These are phyloP conservation scores for Lachnellula hyalina DNA, from an alignment of 2,329 filamentous ascomycete species.

Conservation along the genomic window DNA sequence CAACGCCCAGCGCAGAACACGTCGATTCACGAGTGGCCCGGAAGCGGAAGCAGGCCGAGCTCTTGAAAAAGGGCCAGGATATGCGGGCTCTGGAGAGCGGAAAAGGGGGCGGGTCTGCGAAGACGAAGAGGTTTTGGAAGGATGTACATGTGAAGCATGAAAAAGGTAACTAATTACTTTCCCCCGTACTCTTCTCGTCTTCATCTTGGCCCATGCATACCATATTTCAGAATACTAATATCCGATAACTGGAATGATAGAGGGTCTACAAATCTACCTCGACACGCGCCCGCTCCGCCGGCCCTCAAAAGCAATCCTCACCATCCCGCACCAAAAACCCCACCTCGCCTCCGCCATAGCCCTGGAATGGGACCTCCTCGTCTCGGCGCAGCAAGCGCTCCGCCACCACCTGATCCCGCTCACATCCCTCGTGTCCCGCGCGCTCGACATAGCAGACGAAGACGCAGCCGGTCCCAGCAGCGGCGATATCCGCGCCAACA, in stretches of 20 bases:
- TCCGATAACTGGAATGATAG: conserved; percentile 9
- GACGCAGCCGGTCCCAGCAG: conserved; percentile 40
- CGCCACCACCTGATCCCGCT: conserved; percentile 85
- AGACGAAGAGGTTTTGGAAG: conserved; percentile 80
- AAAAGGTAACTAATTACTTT: conserved; percentile 46
- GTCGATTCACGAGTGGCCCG: conserved; percentile 41
- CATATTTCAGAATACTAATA: background rate
- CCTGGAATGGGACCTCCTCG: conserved; percentile 86
- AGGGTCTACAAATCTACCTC: conserved; percentile 56
- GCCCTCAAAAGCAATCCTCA: conserved; percentile 66
- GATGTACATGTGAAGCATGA: conserved; percentile 67
- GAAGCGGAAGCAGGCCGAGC: conserved; percentile 48
- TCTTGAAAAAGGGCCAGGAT: conserved; percentile 48
- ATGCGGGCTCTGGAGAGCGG: conserved; percentile 36
- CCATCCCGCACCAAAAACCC: conserved; percentile 68
- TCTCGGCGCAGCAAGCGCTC: conserved; percentile 75
- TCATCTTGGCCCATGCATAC: background rate
- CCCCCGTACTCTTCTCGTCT: background rate
- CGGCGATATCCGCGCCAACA: conserved; percentile 53
- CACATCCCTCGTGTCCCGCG: conserved; percentile 78
- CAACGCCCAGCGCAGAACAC: conserved; percentile 38
- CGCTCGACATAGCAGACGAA: conserved; percentile 70
- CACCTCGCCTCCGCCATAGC: conserved; percentile 82
- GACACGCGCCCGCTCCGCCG: conserved; percentile 77
- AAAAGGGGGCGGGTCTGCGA: conserved; percentile 35